Evolutionary conservation across 176 grass and related monocot species (phyloP), one percentile per base, ranked within the genome.

Genomic region (Neostapfia colusana): DNA sequence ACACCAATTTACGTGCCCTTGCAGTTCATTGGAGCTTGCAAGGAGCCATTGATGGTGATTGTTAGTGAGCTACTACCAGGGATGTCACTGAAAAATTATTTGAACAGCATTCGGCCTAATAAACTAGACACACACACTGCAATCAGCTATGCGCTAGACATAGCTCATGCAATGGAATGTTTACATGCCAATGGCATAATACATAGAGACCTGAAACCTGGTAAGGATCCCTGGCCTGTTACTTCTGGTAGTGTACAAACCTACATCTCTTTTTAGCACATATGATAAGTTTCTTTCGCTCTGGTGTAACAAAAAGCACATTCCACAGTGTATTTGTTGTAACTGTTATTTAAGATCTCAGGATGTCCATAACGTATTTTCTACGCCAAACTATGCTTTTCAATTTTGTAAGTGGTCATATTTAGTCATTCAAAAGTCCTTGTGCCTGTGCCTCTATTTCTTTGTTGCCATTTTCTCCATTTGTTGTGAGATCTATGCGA

Each of bases 31-130:
- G 95, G 95, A 80, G 91, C 95, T 69, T 99, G 95, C 78, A 99
- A 99, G 82, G 95, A 99, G 44, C 95, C 95, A 65, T 62, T 95
- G 65, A 99, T 99, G 95, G 95, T 99, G 57, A 93, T 99, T 73
- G 95, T 91, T 20, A 99, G 91, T 5, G 95, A 99, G 48, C 81
- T 99, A 63, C 69, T 99, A 45, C 92, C 77, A 46, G 95, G 95
- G 76, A 93, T 90, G 71, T 99, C 95, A 27, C 64, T 99, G 43
- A 90, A 93, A 69, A 92, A 74, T 61, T 99, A 95, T 77, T 79
- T 99, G 87, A 76, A 87, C 65, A 92, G 82, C 81, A 84, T 99
- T 76, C 88, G 91, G 27, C 95, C 95, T 26, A 82, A 67, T 37
- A 79, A 85, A 70, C 81, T 92, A 66, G 95, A 95, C 35, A 84